These are phyloP conservation scores for Theobroma cacao DNA, from an alignment of 345 rosid species.

Conservation along the genomic window DNA sequence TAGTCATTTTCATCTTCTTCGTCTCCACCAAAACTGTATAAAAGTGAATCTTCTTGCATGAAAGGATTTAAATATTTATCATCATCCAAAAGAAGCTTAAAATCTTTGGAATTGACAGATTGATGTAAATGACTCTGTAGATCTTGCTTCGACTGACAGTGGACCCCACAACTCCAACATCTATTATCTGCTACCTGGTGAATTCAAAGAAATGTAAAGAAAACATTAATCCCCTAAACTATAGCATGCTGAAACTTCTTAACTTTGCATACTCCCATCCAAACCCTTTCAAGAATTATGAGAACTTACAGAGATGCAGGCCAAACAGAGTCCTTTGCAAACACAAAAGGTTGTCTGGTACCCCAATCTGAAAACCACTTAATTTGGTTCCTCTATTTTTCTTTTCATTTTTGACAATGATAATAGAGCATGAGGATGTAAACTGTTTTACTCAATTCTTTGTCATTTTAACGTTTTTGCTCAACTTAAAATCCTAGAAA, in stretches of 20 bases:
- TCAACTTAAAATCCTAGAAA: too few relatives aligned
- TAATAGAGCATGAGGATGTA: background rate
- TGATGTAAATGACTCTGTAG: constrained; percentile 49
- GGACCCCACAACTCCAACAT: constrained; percentile 66
- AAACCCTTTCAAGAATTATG: background rate
- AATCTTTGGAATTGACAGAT: constrained; percentile 27
- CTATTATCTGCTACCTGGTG: constrained; percentile 70
- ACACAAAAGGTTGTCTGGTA: background rate
- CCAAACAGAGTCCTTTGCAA: background rate
- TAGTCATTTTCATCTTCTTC: constrained; percentile 66
- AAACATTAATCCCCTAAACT: background rate
- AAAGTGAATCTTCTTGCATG: constrained; percentile 72
- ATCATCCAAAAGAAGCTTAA: constrained; percentile 43
- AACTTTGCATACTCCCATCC: background rate
- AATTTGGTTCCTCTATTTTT: background rate
- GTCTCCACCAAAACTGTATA: constrained; percentile 72
- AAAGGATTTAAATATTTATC: constrained; percentile 76
- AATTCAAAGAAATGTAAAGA: constrained; percentile 1
- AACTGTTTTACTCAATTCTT: background rate
- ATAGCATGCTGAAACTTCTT: background rate
- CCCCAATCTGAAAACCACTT: background rate
- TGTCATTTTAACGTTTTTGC: background rate
- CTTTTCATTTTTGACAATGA: background rate
- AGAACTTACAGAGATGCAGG: background rate
- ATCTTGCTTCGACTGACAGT: constrained; percentile 38